Evolutionary conservation across 129 eudicot species (phyloP), one percentile per base, ranked within the genome.

Genomic region (Cynara cardunculus): DNA sequence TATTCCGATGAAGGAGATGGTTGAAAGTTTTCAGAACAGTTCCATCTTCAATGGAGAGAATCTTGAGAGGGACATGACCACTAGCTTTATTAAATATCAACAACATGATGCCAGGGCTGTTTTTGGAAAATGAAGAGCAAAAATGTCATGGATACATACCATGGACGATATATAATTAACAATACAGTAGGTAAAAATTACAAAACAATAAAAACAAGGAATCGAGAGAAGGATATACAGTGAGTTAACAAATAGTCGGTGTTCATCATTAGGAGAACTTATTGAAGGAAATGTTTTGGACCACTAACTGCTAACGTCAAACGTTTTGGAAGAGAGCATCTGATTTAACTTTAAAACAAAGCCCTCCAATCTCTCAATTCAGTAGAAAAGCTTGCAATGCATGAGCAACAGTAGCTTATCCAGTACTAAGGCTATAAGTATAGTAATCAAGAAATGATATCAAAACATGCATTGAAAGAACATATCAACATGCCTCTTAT

Each of bases 11-110:
- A 74, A 94, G 97, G 21, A 89, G 92, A 80, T 94, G 98, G 76
- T 89, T 91, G 82, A 94, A 94, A 18, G 98, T 89, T 85, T 91
- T 91, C 30, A 94, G 84, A 79, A 94, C 98, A 78, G 98, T 87
- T 24, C 98, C 98, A 87, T 93, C 98, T 82, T 93, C 98, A 31
- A 93, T 93, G 16, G 98, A 93, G 37, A 93, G 96, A 85, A 93
- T 93, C 91, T 93, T 91, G 69, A 91, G 86, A 73, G 98, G 98
- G 13, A 93, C 98, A 80, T 87, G 91, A 26, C 98, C 89, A 67
- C 89, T 86, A 22, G 89, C 83, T 83, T 93, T 93, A 35, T 87
- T 88, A 62, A 89, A 91, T 80, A 94, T 94, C 87, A 94, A 79
- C 83, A 91, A 77, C 98, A 91, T 94, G 76, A 94, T 94, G 49